These are phyloP conservation scores for Cladosporium sp. DNA, from an alignment of 2,329 filamentous ascomycete genomes.

Conservation along the genomic window DNA sequence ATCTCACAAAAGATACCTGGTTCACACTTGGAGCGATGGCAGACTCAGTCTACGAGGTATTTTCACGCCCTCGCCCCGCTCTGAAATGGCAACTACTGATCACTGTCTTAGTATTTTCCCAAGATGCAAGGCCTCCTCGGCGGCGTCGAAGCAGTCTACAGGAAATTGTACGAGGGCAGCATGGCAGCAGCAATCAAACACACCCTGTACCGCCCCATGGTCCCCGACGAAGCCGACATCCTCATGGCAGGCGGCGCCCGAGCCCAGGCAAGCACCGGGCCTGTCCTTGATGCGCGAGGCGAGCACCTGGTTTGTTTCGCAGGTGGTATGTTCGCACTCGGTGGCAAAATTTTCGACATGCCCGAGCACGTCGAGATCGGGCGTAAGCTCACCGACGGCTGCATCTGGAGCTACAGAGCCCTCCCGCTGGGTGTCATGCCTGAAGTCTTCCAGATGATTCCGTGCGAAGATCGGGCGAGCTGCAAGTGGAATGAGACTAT, in stretches of 20 bases:
- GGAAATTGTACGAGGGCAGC: constrained; percentile 51
- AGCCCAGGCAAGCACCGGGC: constrained; percentile 22
- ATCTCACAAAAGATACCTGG: constrained; percentile 36
- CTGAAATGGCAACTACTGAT: background rate
- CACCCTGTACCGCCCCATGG: constrained; percentile 46
- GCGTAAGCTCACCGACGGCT: constrained; percentile 52
- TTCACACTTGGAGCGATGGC: constrained; percentile 34
- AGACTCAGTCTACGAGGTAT: constrained; percentile 30
- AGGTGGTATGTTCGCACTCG: constrained; percentile 57
- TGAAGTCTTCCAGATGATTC: constrained; percentile 49
- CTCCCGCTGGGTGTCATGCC: constrained; percentile 56
- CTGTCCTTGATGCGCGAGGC: constrained; percentile 43
- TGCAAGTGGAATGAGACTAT: constrained; percentile 51
- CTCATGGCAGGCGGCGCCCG: constrained; percentile 41
- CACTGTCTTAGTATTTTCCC: constrained; percentile 31
- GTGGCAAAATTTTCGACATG: constrained; percentile 52
- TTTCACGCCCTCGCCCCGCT: too few species aligned
- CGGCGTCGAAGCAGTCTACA: constrained; percentile 40
- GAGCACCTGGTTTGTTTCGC: constrained; percentile 56
- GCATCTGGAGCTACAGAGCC: constrained; percentile 56
- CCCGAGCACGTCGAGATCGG: constrained; percentile 50
- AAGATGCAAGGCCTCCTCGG: constrained; percentile 45
- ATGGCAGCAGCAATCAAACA: constrained; percentile 39
- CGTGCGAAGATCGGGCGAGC: constrained; percentile 36
- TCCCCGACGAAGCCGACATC: constrained; percentile 40